Base-by-base conservation (phyloP, 1,284 basidiomycete genomes). In the Malassezia dermatis region DNA sequence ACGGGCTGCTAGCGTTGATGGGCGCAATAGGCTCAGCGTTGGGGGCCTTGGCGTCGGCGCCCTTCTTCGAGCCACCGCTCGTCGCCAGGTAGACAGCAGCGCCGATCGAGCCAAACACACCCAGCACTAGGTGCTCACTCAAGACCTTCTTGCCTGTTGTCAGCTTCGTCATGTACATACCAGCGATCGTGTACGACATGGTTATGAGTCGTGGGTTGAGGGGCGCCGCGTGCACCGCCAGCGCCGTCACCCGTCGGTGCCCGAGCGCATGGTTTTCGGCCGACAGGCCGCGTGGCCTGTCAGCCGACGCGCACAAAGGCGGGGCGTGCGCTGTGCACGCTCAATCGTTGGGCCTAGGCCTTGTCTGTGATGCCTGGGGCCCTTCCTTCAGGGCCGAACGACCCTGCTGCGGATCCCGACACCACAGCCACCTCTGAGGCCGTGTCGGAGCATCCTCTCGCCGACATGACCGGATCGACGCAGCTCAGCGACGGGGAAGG, bases 121-220 rank as follows among this genome's bases (percentile, higher is more conserved):
- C 67, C 47, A 71, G 61, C 50, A 65, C 67, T 17, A 71, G 56
- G 64, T 71, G 59, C 61, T 71, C 69, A 63, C 65, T 71, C 42
- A 67, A 66, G 48, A 71, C 50, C 61, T 71, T 66, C 31, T 51
- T 54, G 49, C 66, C 66, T 65, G 54, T 26, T 15, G 23, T 26
- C 13, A 24, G 46, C 35, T 26, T 37, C 46, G 4, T 17, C 12
- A 8, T 30, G 26, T 12, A 62, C 67, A 34, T 55, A 69, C 68
- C 69, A 52, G 64, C 67, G 48, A 71, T 71, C 26, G 60, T 68
- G 63, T 69, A 69, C 26, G 68, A 71, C 68, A 71, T 69, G 17
- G 21, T 54, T 24, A 28, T 6, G 43, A n/a, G 27, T 40, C 41
- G 12, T 24, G 17, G 8, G 23, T 2, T 12, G 3, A 15, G 21